Conservation (phyloP, 148 eudicot genomes). For the Mesembryanthemum crystallinum region DNA sequence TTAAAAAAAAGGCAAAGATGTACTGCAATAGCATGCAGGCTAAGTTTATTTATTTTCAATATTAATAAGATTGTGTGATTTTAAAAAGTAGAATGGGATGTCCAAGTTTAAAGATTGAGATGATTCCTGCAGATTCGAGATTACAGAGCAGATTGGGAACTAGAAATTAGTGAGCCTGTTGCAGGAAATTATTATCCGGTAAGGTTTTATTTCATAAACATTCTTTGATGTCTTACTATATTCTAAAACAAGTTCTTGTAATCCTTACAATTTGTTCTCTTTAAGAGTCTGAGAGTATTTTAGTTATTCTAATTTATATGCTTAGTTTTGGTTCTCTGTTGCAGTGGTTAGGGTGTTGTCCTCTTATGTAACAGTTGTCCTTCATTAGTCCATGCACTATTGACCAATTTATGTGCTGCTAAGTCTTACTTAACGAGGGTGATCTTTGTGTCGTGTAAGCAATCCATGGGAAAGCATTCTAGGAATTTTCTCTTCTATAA, state of each 20-base stretch:
- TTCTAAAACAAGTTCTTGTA: neutral
- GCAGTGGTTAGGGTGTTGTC: neutral
- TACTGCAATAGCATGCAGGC: no score
- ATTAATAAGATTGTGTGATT: no score
- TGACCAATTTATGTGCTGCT: no score
- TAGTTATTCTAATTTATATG: neutral
- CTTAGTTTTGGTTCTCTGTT: neutral
- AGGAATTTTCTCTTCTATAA: neutral
- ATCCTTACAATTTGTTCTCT: neutral
- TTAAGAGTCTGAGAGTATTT: neutral
- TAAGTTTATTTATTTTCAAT: no score
- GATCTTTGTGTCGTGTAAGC: neutral
- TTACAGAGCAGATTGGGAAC: conserved; percentile 71
- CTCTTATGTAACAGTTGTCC: no score
- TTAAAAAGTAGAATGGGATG: neutral
- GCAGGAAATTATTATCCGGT: conserved; percentile 88
- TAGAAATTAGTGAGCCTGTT: conserved; percentile 59
- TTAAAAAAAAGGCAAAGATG: no score
- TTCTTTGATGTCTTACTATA: neutral
- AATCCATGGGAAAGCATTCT: neutral
- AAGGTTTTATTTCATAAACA: conserved; percentile 21
- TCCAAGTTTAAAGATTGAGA: neutral
- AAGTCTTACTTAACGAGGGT: no score
- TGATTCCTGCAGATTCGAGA: conserved; percentile 53
- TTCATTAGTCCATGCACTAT: no score